Evolutionary conservation across 345 rosid species (phyloP).

Genomic region (Euphorbia pulcherrima): DNA sequence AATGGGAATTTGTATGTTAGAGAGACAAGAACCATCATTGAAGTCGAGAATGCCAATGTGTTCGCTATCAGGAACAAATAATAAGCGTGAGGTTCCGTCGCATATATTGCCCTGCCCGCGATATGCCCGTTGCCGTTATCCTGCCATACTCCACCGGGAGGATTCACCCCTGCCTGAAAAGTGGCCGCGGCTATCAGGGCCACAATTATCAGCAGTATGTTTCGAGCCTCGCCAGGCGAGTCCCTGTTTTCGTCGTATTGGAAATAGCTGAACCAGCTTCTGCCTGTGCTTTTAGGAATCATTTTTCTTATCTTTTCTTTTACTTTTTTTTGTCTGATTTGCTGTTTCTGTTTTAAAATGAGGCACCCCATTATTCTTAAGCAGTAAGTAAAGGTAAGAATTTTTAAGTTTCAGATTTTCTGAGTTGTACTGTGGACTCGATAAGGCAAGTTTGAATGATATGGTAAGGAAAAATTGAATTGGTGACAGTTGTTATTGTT

Average conservation of each 20-base stretch:
- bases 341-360: no score
- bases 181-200: conserved; percentile 22
- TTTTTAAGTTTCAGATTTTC: no score
- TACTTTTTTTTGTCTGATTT: no score
- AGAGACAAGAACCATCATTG: conserved; percentile 13
- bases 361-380: no score
- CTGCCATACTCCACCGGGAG: conserved; percentile 30
- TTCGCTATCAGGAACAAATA: conserved; percentile 28
- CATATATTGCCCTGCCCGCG: conserved; percentile 15
- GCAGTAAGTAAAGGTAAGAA: no score
- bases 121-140: background rate
- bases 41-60: conserved; percentile 9
- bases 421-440: no score
- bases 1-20: conserved; percentile 25
- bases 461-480: no score
- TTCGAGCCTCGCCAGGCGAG: conserved; percentile 13
- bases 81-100: conserved; percentile 10
- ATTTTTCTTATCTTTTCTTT: background rate
- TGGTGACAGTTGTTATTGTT: no score
- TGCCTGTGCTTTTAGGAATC: background rate
- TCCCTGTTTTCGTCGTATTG: conserved; percentile 12
- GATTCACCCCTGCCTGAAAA: conserved; percentile 22
- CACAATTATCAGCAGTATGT: conserved; percentile 8
- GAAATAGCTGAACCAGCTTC: conserved; percentile 19
- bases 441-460: no score